A percentile compares a stretch with the other conserved stretches of the same genome.
These are phyloP conservation scores for Suillus occidentalis DNA, from an alignment of 768 basidiomycete genomes.

Conservation along the genomic window DNA sequence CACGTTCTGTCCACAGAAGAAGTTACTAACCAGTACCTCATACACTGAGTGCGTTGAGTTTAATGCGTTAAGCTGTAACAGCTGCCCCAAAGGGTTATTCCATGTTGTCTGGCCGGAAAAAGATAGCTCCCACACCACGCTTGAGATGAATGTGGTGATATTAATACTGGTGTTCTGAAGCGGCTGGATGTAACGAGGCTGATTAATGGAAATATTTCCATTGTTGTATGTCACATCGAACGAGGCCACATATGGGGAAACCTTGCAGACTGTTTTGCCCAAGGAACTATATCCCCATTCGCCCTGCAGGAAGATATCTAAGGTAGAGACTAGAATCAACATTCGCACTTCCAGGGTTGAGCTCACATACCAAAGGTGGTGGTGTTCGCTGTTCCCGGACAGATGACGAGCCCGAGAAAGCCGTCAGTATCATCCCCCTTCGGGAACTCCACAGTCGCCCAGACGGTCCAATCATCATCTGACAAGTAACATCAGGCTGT, in stretches of 20 bases:
- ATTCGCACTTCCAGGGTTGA: background rate
- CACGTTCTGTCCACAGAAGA: background rate
- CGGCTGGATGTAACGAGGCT: background rate
- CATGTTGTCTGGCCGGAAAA: background rate
- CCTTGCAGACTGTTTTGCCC: background rate
- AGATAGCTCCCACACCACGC: background rate
- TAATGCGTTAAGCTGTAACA: background rate
- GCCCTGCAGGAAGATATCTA: background rate
- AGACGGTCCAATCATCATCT: background rate
- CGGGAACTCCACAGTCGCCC: background rate
- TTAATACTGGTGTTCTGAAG: background rate
- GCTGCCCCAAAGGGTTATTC: background rate
- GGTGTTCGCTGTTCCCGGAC: background rate
- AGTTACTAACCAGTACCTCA: background rate
- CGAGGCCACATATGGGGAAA: background rate
- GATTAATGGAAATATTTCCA: background rate
- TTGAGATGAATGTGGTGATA: background rate
- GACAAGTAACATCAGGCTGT: background rate
- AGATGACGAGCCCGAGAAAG: background rate
- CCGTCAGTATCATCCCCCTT: background rate
- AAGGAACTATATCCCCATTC: background rate
- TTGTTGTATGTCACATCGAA: background rate
- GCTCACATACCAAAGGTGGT: background rate
- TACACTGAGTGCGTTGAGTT: background rate
- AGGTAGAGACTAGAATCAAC: background rate